phyloP scores from a whole-genome alignment of 441 rosid species.

The Syzygium syzygioides region DNA sequence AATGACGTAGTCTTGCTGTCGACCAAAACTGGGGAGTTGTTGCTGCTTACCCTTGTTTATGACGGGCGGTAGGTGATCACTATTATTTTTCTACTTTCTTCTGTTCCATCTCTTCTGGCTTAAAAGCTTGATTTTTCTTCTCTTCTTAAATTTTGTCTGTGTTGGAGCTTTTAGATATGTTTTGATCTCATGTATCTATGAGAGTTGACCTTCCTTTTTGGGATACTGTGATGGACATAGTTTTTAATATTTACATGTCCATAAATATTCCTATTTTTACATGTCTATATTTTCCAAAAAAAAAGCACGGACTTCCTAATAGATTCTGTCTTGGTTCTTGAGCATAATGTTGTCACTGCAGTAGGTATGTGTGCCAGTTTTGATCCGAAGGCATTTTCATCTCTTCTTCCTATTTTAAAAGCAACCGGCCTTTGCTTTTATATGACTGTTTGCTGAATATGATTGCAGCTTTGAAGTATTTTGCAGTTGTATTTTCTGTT shows the following conservation, averaged over 20 bases:
- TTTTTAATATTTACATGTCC: neutral
- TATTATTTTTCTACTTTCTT: neutral
- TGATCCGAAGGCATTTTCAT: neutral
- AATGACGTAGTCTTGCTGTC: slow-evolving; percentile 90
- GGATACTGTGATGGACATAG: neutral
- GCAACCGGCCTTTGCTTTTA: neutral
- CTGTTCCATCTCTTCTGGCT: neutral
- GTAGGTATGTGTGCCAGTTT: neutral
- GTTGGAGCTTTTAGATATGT: neutral
- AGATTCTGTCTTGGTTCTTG: neutral
- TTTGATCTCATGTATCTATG: neutral
- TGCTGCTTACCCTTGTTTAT: slow-evolving; percentile 85
- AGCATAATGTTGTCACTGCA: neutral
- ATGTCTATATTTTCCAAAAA: neutral
- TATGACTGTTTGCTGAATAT: neutral
- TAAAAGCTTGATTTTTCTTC: neutral
- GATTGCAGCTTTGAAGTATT: neutral
- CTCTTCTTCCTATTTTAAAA: neutral
- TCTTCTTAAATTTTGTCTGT: neutral
- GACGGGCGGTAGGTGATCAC: slow-evolving; percentile 75
- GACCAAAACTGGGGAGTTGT: slow-evolving; percentile 83
- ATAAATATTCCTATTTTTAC: neutral
- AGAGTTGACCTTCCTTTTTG: neutral
- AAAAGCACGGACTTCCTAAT: neutral
- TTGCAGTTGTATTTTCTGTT: neutral